Base-by-base conservation (phyloP, 306 rosid genomes). In the Lathyrus tuberosus region DNA sequence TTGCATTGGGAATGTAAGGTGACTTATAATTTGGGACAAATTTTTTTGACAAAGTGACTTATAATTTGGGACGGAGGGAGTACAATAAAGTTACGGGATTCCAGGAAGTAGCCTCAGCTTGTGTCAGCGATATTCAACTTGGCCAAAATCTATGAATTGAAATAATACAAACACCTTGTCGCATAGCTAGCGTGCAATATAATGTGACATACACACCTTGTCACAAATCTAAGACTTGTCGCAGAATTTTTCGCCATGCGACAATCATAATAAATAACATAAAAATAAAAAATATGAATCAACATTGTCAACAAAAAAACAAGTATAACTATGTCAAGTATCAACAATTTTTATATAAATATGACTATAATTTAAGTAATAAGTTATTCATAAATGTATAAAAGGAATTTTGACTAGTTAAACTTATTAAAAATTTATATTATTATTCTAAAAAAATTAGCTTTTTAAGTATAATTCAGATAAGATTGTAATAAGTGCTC, bases 101-200 rank as follows among this genome's bases (percentile, higher is more conserved):
- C 54, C 18, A 6, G 53, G 42, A 44, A 43, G n/a, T 26, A 2
- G 41, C 31, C 11, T 57, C 12, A 14, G n/a, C 62, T n/a, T n/a
- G n/a, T n/a, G n/a, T n/a, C n/a, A n/a, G n/a, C n/a, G n/a, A 42
- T 53, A 56, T 56, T 26, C 62, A 3, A 20, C 62, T 57, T 57
- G 31, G 62, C 30, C 14, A 11, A 48, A 14, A 48, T 59, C 58
- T 11, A 42, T 17, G 10, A 17, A 1, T 30, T 31, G 12, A 61
- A 35, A 12, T n/a, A 54, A 13, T 13, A 60, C 33, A 26, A 3
- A 61, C 61, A 20, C 17, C 24, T 41, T 71, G 35, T 46, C 61
- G 12, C 51, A 16, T 51, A 24, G 57, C 33, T 5, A 54, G 12
- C 33, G 37, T 24, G 61, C 61, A 24, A 54, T 22, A 16, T 5